These are phyloP conservation scores for Apophysomyces trapeziformis DNA, from an alignment of 371 early-diverging fungal species.

Conservation along the genomic window DNA sequence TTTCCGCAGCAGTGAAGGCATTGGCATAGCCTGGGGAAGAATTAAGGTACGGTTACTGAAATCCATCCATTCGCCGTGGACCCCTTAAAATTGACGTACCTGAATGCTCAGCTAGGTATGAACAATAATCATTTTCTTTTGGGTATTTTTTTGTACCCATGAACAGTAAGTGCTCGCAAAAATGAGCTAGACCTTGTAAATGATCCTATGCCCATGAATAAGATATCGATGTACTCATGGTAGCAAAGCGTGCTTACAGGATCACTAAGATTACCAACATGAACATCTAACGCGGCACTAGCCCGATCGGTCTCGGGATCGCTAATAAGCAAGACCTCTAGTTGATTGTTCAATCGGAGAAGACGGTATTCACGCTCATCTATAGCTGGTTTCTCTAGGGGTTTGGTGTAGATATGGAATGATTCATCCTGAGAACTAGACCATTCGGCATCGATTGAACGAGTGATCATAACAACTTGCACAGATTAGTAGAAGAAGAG, in stretches of 20 bases:
- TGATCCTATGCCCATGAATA: conserved; percentile 38
- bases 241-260: conserved; percentile 44
- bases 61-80: conserved; percentile 6
- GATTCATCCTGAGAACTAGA: conserved; percentile 18
- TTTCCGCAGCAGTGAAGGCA: conserved; percentile 89
- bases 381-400: conserved; percentile 55
- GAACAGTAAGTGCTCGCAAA: conserved; percentile 97
- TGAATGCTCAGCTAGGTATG: conserved; percentile 85
- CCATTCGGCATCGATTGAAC: conserved; percentile 19
- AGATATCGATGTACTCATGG: no score
- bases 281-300: conserved; percentile 87
- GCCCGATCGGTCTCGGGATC: conserved; percentile 84
- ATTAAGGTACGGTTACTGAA: not conserved
- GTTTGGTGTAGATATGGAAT: conserved; percentile 24
- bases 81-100: conserved; percentile 51
- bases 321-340: conserved; percentile 79
- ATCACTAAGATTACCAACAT: conserved; percentile 84
- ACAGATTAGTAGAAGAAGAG: not conserved
- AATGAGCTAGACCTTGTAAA: conserved; percentile 96
- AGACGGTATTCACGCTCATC: conserved; percentile 81
- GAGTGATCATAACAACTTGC: conserved; percentile 16
- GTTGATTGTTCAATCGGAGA: conserved; percentile 73
- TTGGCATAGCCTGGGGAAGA: conserved; percentile 68
- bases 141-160: conserved; percentile 90
- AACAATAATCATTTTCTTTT: conserved; percentile 88